Evolutionary conservation across 2,329 filamentous ascomycete species (phyloP), one percentile per base, ranked within the genome.

Genomic region (Colletotrichum theobromicola): DNA sequence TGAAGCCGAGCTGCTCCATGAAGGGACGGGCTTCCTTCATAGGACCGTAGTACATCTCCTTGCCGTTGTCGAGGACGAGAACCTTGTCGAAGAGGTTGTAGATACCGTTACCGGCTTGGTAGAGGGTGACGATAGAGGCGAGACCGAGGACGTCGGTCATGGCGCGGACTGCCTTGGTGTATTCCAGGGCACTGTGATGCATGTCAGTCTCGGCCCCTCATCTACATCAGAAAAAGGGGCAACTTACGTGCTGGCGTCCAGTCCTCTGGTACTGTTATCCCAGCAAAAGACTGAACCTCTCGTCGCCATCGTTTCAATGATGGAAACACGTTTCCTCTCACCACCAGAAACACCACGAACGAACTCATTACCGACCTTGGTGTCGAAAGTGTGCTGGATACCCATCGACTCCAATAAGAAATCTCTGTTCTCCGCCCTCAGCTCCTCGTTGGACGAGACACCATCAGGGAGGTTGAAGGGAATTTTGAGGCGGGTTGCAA

Each of bases 1-100:
- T 78, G 78, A 94, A 94, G 1, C 93, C 93, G 2, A 92, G 83
- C 0, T 85, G 82, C 78, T 93, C 91, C 87, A 94, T 92, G 78
- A 92, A 94, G 1, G 90, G 89, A 6, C 87, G 83, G 0, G 93
- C 93, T 74, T 92, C 85, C 7, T 86, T 82, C 76, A 87, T 84
- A 0, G 91, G 88, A 0, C 93, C 93, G 76, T 93, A 94, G 83
- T 89, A 94, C 60, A 93, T 87, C 77, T 94, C 82, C 75, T 91
- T 90, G 61, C 93, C 93, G 72, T 91, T 88, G 61, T 94, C 92
- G 5, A 94, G 86, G 10, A 94, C 88, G 1, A 94, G 85, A 0
- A 94, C 92, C 79, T 94, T 94, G 80, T 94, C 92, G 79, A 94
- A 94, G 0, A 92, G 86, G 30, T 93, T 85, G 80, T 93, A 94